Base-by-base conservation (phyloP, 768 basidiomycete species). In the Phlegmacium glaucopus region DNA sequence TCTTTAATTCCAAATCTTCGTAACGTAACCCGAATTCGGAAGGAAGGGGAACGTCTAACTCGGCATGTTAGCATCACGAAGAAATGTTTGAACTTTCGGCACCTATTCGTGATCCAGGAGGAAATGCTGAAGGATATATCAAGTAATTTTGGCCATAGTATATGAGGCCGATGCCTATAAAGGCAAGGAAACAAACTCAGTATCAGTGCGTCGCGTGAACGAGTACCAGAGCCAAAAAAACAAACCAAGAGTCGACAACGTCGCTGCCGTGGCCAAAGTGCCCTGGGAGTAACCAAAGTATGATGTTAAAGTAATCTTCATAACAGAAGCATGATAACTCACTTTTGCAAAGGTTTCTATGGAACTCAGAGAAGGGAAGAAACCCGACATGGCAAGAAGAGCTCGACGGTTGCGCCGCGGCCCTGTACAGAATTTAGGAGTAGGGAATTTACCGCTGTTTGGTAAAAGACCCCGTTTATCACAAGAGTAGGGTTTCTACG, bases 131-230 rank as follows among this genome's bases (percentile, higher is more conserved):
- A 1, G 94, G 94, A 63, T 95, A 97, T 62, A 97, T 94, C 44
- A 97, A 73, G 55, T 79, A 86, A 61, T 85, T 87, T 63, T 97
- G 94, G 25, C 88, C 90, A 54, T 87, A 86, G 66, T 87, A 93
- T 13, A 92, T 76, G 29, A 94, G 74, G 9, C 87, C 84, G 42
- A 77, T 78, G 49, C 82, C 87, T 89, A 54, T 1, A 32, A 16
- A 22, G 5, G 22, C 22, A 22, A 22, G 22, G 22, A 22, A 46
- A 22, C 9, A 35, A 10, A 30, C 36, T 6, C 48, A 32, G 39
- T 29, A 46, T 38, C 45, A 59, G 39, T 51, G 42, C n/a, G 5
- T 30, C 32, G 34, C 29, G 22, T 17, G 48, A 48, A 26, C 32
- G 28, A 28, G 10, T 29, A 42, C 37, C 15, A 25, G 27, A 36